Conservation (phyloP, 805 yeast species). For the Kodamaea nitidulidarum region DNA sequence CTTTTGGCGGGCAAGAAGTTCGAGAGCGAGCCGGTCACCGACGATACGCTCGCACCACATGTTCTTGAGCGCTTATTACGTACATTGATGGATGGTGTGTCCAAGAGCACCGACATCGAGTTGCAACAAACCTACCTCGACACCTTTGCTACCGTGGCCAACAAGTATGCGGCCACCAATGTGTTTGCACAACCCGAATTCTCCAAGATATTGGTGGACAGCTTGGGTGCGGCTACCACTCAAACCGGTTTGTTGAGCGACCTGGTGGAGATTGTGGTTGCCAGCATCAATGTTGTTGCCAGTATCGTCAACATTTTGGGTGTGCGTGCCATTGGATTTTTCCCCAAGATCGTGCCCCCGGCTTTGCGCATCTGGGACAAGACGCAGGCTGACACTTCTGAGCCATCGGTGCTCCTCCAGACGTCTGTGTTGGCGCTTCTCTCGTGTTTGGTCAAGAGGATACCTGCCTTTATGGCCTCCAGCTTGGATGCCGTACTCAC, state of each 20-base stretch:
- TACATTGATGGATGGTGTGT: conserved; percentile 40
- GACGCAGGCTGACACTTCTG: conserved; percentile 27
- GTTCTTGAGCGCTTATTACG: conserved; percentile 48
- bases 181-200: conserved; percentile 36
- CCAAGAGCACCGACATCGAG: conserved; percentile 37
- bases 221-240: conserved; percentile 48
- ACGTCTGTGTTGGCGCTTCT: conserved; percentile 67
- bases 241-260: conserved; percentile 51
- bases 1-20: conserved; percentile 63
- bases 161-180: conserved; percentile 49
- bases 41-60: conserved; percentile 8
- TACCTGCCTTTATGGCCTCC: conserved; percentile 80
- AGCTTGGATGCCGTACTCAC: conserved; percentile 60
- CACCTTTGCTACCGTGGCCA: conserved; percentile 57
- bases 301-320: conserved; percentile 72
- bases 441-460: conserved; percentile 70
- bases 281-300: conserved; percentile 70
- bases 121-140: conserved; percentile 69
- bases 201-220: conserved; percentile 42
- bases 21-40: conserved; percentile 53
- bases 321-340: conserved; percentile 76
- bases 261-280: conserved; percentile 60
- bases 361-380: conserved; percentile 56
- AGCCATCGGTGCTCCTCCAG: conserved; percentile 46
- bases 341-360: conserved; percentile 81